Evolutionary conservation across 805 yeast genomes (phyloP).

Genomic region (Wickerhamiella nectarea): DNA sequence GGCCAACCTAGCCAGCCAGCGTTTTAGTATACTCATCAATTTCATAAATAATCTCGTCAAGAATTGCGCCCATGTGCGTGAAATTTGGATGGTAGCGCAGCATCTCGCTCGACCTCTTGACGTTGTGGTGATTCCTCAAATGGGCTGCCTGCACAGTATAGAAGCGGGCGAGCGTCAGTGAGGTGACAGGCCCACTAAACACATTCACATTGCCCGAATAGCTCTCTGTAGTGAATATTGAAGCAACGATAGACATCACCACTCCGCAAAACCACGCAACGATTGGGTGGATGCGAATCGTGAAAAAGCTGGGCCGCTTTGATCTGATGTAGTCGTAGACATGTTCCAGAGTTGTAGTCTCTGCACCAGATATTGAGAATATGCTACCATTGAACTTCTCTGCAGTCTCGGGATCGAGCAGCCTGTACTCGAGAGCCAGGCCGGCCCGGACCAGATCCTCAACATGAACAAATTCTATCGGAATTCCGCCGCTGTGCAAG

Average conservation of each 20-base stretch:
- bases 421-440: conserved; percentile 26
- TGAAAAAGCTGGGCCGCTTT: conserved; percentile 11
- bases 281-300: conserved; percentile 16
- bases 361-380: conserved; percentile 16
- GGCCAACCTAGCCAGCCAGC: background rate
- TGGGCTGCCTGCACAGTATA: conserved; percentile 20
- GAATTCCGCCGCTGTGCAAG: conserved; percentile 18
- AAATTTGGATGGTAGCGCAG: conserved; percentile 17
- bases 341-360: conserved; percentile 18
- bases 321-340: conserved; percentile 16
- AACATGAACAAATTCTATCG: conserved; percentile 23
- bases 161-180: conserved; percentile 20
- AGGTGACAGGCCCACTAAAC: conserved; percentile 12
- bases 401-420: conserved; percentile 18
- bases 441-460: conserved; percentile 31
- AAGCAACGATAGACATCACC: conserved; percentile 8
- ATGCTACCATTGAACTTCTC: conserved; percentile 8
- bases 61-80: conserved; percentile 15
- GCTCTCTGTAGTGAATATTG: conserved; percentile 7
- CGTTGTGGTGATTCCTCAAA: conserved; percentile 16
- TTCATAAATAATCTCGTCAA: conserved; percentile 18
- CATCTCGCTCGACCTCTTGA: conserved; percentile 13
- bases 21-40: background rate
- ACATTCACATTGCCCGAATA: conserved; percentile 5
- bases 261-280: conserved; percentile 16